Evolutionary conservation across 2,329 filamentous ascomycete genomes (phyloP).

Genomic region (Penicillium sp.): DNA sequence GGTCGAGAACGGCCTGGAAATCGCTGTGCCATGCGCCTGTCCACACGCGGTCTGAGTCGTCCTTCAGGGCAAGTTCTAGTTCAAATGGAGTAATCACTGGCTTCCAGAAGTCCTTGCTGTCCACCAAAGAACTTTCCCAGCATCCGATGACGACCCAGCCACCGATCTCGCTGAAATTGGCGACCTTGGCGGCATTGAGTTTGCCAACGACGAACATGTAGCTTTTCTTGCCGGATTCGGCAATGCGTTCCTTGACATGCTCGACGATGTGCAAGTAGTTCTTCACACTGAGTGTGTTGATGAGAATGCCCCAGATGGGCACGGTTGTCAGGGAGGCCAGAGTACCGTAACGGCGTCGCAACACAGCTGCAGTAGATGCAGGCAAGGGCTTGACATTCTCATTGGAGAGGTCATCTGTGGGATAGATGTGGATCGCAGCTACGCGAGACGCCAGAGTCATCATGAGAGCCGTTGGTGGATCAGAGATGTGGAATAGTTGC

Average conservation of each 20-base stretch:
- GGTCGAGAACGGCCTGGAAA: conserved; percentile 68
- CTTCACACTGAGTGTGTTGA: conserved; percentile 90
- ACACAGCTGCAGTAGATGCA: conserved; percentile 56
- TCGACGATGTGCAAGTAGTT: conserved; percentile 85
- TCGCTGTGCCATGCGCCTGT: conserved; percentile 86
- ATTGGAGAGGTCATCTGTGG: conserved; percentile 50
- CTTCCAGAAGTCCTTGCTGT: conserved; percentile 84
- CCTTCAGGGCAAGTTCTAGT: conserved; percentile 73
- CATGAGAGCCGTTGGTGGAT: conserved; percentile 78
- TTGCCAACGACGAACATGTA: conserved; percentile 98
- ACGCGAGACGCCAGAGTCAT: conserved; percentile 85
- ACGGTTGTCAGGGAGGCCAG: conserved; percentile 78
- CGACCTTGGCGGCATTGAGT: conserved; percentile 90
- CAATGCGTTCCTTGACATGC: conserved; percentile 71
- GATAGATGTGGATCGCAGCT: conserved; percentile 74
- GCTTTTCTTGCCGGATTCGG: conserved; percentile 82
- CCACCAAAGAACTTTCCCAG: conserved; percentile 93
- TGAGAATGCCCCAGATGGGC: conserved; percentile 86
- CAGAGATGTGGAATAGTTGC: conserved; percentile 81
- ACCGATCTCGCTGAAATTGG: conserved; percentile 93
- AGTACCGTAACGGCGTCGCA: conserved; percentile 86
- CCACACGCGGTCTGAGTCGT: conserved; percentile 78
- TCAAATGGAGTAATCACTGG: conserved; percentile 96
- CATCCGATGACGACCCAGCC: conserved; percentile 98
- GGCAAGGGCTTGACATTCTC: conserved; percentile 45